Evolutionary conservation across 495 filamentous ascomycete genomes (phyloP).

Genomic region (Podospora comata): DNA sequence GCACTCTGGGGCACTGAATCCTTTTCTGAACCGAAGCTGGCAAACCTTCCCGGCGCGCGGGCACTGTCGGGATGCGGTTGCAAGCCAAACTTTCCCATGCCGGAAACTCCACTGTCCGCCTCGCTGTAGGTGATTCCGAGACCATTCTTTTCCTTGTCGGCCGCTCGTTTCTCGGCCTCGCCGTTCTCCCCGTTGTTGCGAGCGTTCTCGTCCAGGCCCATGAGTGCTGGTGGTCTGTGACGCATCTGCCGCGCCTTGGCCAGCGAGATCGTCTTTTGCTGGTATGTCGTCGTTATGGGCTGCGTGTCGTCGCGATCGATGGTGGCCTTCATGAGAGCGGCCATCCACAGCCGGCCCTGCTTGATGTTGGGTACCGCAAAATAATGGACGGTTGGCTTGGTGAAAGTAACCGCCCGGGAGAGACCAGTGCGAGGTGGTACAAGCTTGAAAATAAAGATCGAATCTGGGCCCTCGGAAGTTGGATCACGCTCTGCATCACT

Average conservation of each 20-base stretch:
- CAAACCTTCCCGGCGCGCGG: slow-evolving; percentile 31
- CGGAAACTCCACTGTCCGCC: slow-evolving; percentile 47
- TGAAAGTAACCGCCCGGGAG: slow-evolving; percentile 90
- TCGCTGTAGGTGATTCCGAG: slow-evolving; percentile 51
- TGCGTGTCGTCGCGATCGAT: slow-evolving; percentile 87
- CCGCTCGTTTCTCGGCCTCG: slow-evolving; percentile 20
- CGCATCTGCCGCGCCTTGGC: slow-evolving; percentile 78
- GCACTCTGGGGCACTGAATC: slow-evolving; percentile 42
- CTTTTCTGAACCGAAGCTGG: slow-evolving; percentile 33
- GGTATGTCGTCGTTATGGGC: slow-evolving; percentile 82
- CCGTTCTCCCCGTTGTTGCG: slow-evolving; percentile 31
- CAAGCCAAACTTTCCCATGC: slow-evolving; percentile 45
- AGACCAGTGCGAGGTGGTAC: slow-evolving; percentile 86
- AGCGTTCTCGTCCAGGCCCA: slow-evolving; percentile 62
- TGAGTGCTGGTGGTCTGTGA: slow-evolving; percentile 82
- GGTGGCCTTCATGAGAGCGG: slow-evolving; percentile 96
- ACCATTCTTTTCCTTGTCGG: slow-evolving; percentile 34
- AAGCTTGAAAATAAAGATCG: slow-evolving; percentile 97
- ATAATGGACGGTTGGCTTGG: slow-evolving; percentile 93
- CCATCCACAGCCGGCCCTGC: slow-evolving; percentile 95
- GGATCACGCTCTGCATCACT: slow-evolving; percentile 42
- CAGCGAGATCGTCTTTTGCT: slow-evolving; percentile 87
- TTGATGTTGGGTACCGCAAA: slow-evolving; percentile 90
- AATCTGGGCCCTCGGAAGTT: slow-evolving; percentile 45
- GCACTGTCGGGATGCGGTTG: slow-evolving; percentile 38